phyloP scores from a whole-genome alignment of 768 basidiomycete species.

The Chalciporus chontae region DNA sequence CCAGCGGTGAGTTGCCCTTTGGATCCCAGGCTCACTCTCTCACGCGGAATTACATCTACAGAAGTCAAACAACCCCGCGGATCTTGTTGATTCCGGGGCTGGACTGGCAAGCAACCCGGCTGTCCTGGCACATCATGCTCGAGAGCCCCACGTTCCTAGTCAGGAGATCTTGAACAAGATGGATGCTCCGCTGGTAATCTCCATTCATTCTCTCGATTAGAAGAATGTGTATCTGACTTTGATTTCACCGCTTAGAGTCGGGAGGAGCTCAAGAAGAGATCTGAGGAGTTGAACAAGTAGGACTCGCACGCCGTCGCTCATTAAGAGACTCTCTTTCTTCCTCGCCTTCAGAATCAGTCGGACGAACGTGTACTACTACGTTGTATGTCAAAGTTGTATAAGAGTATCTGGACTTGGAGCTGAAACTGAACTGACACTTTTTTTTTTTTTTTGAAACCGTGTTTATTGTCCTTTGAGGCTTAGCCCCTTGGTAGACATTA shows the following conservation, averaged over 20 bases:
- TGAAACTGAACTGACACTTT: too few relatives aligned
- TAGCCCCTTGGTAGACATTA: too few relatives aligned
- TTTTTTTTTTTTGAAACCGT: too few relatives aligned
- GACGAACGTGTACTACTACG: neutral
- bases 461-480: too few relatives aligned
- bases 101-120: slow-evolving; percentile 38
- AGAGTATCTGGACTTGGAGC: too few relatives aligned
- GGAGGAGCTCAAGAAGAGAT: slow-evolving; percentile 46
- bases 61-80: slow-evolving; percentile 60
- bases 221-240: neutral
- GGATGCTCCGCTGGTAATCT: slow-evolving; percentile 43
- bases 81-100: slow-evolving; percentile 39
- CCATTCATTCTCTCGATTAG: slow-evolving; percentile 9
- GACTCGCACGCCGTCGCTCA: neutral
- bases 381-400: neutral
- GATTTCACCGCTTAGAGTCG: slow-evolving; percentile 35
- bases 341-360: neutral
- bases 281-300: slow-evolving; percentile 46
- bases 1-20: slow-evolving; percentile 46
- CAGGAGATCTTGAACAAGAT: slow-evolving; percentile 42
- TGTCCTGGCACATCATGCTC: slow-evolving; percentile 44
- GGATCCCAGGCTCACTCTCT: neutral
- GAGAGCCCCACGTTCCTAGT: slow-evolving; percentile 49
- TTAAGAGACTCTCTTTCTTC: neutral
- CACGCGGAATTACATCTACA: slow-evolving; percentile 16